Percentiles rank a stretch among this genome's conserved stretches.
phyloP scores from a whole-genome alignment of 495 filamentous ascomycete species.

The Penicillium paradoxum region DNA sequence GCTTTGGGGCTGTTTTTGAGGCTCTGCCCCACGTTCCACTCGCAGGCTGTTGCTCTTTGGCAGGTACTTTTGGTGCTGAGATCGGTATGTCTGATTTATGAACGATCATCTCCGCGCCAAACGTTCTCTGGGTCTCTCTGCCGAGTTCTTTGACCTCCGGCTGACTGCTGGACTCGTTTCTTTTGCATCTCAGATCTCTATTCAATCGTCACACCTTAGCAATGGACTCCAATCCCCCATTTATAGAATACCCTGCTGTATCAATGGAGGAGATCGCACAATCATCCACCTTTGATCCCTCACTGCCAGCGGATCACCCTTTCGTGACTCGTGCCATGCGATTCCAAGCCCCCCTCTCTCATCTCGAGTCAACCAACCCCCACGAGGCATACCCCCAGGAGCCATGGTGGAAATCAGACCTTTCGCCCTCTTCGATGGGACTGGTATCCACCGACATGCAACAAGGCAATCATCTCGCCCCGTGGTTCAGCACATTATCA shows the following conservation, averaged over 20 bases:
- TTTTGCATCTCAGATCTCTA: no score
- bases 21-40: background rate
- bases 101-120: no score
- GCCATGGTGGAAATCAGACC: conserved; percentile 10
- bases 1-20: background rate
- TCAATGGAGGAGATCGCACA: conserved; percentile 4
- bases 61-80: background rate
- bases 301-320: conserved; percentile 10
- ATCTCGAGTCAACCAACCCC: background rate
- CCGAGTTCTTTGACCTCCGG: background rate
- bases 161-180: no score
- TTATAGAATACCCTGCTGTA: conserved; percentile 14
- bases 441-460: conserved; percentile 7
- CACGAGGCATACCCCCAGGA: background rate
- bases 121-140: no score
- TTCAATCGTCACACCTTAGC: background rate
- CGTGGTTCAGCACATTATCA: conserved; percentile 20
- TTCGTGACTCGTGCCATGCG: conserved; percentile 11
- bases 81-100: no score
- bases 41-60: background rate
- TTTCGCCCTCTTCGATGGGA: conserved; percentile 2
- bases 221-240: conserved; percentile 23
- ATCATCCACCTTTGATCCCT: conserved; percentile 9
- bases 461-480: conserved; percentile 9
- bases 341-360: conserved; percentile 11